Conservation (phyloP, 208 protist genomes). For the Leishmania lainsoni region DNA sequence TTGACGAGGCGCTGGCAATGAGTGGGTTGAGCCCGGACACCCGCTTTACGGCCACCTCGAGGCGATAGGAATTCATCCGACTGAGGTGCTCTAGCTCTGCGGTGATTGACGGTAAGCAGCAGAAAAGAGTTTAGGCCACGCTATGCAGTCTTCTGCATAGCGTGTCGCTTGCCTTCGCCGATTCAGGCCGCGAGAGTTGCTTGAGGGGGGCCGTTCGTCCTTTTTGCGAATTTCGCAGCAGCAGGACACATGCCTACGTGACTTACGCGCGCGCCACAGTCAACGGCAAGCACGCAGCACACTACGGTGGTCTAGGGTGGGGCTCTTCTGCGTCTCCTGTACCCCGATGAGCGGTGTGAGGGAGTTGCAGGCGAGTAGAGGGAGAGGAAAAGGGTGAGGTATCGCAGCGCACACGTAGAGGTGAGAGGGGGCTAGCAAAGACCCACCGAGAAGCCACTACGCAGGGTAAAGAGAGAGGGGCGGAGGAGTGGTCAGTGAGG, state of each 20-base stretch:
- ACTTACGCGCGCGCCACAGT: neutral
- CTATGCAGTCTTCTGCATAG: neutral
- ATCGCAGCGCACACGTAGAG: neutral
- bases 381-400: neutral
- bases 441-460: neutral
- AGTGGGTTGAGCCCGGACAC: slow-evolving; percentile 49
- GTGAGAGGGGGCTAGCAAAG: neutral
- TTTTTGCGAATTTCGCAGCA: neutral
- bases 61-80: slow-evolving; percentile 39
- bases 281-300: neutral
- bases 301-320: neutral
- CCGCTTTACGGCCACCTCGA: slow-evolving; percentile 78
- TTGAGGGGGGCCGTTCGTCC: neutral
- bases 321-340: neutral
- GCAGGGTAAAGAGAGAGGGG: neutral
- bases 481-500: neutral
- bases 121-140: neutral
- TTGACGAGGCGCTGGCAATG: slow-evolving; percentile 7
- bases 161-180: neutral
- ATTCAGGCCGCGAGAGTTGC: neutral
- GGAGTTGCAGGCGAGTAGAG: neutral
- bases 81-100: neutral
- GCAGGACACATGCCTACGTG: neutral
- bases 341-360: neutral
- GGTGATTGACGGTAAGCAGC: neutral